A percentile compares a stretch with the other conserved stretches of the same genome.
Evolutionary conservation across 108 stramenopile species (phyloP).

Genomic region (Craspedostauros australis): DNA sequence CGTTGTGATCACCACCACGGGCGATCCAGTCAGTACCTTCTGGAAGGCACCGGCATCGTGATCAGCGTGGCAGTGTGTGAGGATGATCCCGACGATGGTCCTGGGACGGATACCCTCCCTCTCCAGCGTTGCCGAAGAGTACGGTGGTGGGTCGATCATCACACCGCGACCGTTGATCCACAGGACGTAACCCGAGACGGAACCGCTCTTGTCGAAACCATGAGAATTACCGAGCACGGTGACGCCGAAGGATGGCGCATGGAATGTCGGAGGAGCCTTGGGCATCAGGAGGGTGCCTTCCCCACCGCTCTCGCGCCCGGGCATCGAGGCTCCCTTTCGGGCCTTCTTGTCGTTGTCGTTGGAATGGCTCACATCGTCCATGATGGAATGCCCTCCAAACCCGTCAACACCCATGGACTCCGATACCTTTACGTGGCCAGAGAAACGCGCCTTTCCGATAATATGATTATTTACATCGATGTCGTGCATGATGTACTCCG

Average conservation of each 20-base stretch:
- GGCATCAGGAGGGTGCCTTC: background rate
- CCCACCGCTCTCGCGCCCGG: background rate
- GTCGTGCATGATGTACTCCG: slow-evolving; percentile 70
- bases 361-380: background rate
- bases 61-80: slow-evolving; percentile 89
- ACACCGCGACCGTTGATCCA: slow-evolving; percentile 86
- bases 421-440: slow-evolving; percentile 61
- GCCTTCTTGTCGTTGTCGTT: background rate
- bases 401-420: slow-evolving; percentile 71
- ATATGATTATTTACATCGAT: slow-evolving; percentile 59
- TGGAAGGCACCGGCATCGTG: slow-evolving; percentile 90
- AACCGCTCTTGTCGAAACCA: slow-evolving; percentile 84
- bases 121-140: slow-evolving; percentile 66
- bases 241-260: slow-evolving; percentile 82
- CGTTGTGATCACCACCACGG: slow-evolving; percentile 78
- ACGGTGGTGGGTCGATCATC: slow-evolving; percentile 91
- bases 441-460: slow-evolving; percentile 63
- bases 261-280: slow-evolving; percentile 40
- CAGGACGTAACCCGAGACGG: slow-evolving; percentile 80
- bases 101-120: slow-evolving; percentile 66
- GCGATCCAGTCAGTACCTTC: slow-evolving; percentile 76
- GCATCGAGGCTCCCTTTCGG: background rate
- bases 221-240: slow-evolving; percentile 89
- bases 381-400: slow-evolving; percentile 17
- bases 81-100: slow-evolving; percentile 78